A percentile compares a stretch with the other conserved stretches of the same genome.
Conservation (phyloP, 2,329 filamentous ascomycete species). For the Colletotrichum limetticola region DNA sequence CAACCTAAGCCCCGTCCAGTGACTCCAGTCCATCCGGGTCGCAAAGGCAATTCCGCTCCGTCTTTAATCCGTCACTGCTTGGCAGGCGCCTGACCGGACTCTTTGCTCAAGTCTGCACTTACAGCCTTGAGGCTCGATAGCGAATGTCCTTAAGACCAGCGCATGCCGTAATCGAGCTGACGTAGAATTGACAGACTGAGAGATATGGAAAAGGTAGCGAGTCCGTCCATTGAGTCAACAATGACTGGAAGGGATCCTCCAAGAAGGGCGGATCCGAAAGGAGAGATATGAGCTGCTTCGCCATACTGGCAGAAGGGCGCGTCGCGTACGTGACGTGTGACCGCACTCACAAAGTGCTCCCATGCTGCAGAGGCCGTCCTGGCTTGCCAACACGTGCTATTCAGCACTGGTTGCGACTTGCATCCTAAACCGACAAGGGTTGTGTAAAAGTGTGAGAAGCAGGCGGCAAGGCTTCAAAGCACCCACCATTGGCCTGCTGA, state of each 20-base stretch:
- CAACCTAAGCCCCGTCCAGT: too few species aligned
- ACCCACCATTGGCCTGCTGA: not conserved
- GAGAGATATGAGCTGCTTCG: not conserved
- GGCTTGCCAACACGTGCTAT: not conserved
- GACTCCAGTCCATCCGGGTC: constrained; percentile 15
- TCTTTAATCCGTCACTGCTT: not conserved
- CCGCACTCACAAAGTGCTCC: not conserved
- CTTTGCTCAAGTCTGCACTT: not conserved
- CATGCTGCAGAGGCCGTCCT: not conserved
- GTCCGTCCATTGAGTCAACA: not conserved
- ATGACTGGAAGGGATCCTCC: not conserved
- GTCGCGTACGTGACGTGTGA: not conserved
- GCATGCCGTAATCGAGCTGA: not conserved
- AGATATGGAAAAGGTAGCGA: not conserved
- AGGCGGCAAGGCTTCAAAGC: not conserved
- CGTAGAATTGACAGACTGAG: not conserved
- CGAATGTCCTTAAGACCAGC: not conserved
- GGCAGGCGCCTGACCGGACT: not conserved
- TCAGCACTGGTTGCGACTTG: not conserved
- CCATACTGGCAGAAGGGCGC: not conserved
- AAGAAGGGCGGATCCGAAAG: too few species aligned
- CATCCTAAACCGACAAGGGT: not conserved
- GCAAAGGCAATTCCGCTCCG: not conserved
- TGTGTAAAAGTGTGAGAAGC: not conserved
- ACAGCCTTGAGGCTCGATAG: not conserved